phyloP scores from a whole-genome alignment of 495 filamentous ascomycete species.

The Neurospora discreta region DNA sequence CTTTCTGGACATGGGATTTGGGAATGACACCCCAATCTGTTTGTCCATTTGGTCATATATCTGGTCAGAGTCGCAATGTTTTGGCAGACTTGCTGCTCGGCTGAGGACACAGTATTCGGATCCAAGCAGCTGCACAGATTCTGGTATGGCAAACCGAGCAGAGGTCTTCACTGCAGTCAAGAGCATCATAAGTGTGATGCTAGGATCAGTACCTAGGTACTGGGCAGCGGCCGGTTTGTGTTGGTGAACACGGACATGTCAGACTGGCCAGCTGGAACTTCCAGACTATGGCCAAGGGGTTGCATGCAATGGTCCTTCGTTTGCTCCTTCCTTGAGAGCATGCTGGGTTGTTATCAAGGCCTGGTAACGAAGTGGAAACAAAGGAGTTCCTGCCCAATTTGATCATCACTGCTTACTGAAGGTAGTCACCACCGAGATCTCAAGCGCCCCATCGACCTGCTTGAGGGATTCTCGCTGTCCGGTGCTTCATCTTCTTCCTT shows the following conservation, averaged over 20 bases:
- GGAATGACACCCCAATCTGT: background rate
- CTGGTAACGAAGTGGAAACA: background rate
- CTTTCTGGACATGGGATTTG: background rate
- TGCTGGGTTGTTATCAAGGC: background rate
- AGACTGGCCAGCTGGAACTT: background rate
- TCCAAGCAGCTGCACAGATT: background rate
- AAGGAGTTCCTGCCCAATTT: background rate
- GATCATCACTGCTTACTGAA: background rate
- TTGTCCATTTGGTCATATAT: background rate
- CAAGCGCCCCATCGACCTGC: background rate
- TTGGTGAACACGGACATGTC: background rate
- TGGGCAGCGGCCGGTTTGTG: background rate
- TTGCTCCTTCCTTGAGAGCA: background rate
- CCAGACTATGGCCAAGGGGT: background rate
- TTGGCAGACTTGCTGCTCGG: background rate
- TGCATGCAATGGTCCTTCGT: background rate
- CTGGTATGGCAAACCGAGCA: background rate
- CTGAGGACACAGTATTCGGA: background rate
- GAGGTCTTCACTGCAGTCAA: background rate
- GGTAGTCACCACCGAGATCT: background rate
- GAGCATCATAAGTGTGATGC: background rate
- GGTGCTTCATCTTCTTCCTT: background rate
- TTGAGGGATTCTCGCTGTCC: background rate
- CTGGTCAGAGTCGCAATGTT: background rate
- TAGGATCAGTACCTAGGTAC: no score